Evolutionary conservation across 2,329 filamentous ascomycete species (phyloP).

Genomic region (Talaromyces pinophilus): DNA sequence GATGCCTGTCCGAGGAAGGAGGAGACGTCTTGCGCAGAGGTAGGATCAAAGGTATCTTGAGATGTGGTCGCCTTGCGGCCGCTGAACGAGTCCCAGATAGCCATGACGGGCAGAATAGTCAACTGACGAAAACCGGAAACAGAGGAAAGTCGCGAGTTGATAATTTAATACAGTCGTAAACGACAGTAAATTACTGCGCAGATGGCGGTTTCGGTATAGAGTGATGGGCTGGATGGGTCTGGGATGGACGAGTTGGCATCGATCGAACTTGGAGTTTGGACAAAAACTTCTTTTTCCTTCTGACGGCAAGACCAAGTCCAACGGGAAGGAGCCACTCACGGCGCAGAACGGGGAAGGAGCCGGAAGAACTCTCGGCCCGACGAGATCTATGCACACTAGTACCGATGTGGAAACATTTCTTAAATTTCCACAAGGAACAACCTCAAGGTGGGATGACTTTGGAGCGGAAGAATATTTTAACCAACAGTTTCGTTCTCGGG

Average conservation of each 20-base stretch:
- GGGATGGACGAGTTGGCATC: not conserved
- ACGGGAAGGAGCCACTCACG: conserved; percentile 7
- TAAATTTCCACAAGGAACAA: conserved; percentile 33
- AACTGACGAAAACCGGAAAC: not conserved
- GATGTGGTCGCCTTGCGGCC: conserved; percentile 58
- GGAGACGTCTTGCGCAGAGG: conserved; percentile 75
- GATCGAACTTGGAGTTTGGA: not conserved
- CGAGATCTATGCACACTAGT: conserved; percentile 8
- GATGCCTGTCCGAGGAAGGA: conserved; percentile 77
- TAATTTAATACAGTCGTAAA: not conserved
- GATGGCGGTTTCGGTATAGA: not conserved
- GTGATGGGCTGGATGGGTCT: conserved; percentile 4
- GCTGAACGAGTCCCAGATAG: conserved; percentile 63
- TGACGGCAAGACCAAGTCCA: conserved; percentile 28
- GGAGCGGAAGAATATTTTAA: not conserved
- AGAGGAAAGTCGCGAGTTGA: not conserved
- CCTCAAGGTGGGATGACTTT: conserved; percentile 12
- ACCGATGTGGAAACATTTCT: conserved; percentile 28
- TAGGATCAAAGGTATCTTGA: conserved; percentile 67
- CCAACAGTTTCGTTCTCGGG: not conserved
- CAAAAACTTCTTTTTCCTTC: conserved; percentile 44
- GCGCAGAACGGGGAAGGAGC: conserved; percentile 8
- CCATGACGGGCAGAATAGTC: conserved; percentile 44
- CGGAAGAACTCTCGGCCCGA: conserved; percentile 24
- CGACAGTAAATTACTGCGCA: not conserved